Evolutionary conservation across 306 rosid species (phyloP).

Genomic region (Lathyrus oleraceus): DNA sequence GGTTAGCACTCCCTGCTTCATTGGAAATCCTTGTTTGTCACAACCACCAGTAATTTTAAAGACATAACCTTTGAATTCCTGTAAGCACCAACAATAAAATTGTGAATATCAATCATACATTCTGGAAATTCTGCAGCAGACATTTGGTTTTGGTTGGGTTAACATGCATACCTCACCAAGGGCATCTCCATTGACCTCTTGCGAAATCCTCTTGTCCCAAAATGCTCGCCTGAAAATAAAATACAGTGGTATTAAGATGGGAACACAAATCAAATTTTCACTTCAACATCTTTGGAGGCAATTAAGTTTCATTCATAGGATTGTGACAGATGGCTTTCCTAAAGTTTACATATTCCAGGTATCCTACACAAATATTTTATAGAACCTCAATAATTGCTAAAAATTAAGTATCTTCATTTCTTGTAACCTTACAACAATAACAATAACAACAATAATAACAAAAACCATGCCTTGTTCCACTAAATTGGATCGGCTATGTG

Average conservation of each 20-base stretch:
- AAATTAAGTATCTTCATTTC: too few species aligned
- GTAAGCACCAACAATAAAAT: neutral
- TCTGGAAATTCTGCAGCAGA: neutral
- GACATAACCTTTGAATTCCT: slow-evolving; percentile 50
- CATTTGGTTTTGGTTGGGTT: neutral
- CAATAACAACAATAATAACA: too few species aligned
- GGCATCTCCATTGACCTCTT: slow-evolving; percentile 48
- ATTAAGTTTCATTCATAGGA: too few species aligned
- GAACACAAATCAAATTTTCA: neutral
- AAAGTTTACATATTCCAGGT: neutral
- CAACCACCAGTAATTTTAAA: slow-evolving; percentile 53
- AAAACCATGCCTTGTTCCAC: too few species aligned
- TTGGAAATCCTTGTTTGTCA: slow-evolving; percentile 54
- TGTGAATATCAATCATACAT: neutral
- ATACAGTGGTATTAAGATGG: neutral
- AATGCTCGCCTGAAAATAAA: slow-evolving; percentile 41
- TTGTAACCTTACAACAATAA: too few species aligned
- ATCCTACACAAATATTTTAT: neutral
- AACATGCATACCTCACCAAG: slow-evolving; percentile 41
- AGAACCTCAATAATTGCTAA: neutral
- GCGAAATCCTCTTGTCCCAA: slow-evolving; percentile 52
- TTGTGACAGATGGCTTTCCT: too few species aligned
- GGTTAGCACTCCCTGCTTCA: slow-evolving; percentile 54
- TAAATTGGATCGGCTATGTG: too few species aligned
- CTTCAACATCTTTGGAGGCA: neutral